Base-by-base conservation (phyloP, 2,329 filamentous ascomycete species). In the Colletotrichum orbiculare region DNA sequence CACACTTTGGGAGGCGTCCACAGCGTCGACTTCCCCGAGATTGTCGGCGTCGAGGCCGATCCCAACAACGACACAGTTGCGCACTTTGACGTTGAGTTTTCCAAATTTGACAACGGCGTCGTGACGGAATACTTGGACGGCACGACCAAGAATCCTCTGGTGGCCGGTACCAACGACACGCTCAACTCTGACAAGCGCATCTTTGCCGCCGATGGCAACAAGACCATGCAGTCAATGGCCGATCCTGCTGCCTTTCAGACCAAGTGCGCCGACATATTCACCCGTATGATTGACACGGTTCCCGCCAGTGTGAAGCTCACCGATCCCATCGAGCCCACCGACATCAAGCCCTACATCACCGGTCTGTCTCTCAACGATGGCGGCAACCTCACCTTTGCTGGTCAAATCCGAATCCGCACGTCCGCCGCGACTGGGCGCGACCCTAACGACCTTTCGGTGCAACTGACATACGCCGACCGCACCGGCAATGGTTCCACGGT, bases 81-180 rank as follows among this genome's bases (percentile, higher is more conserved):
- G 13, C 71, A 72, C 54, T 74, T 79, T 39, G 76, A 77, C 12
- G 72, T 73, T 1, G 68, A 71, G 4, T 83, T 83, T 47, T 80
- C 84, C 60, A 79, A 79, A 3, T 83, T 84, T 50, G 81, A 85
- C 57, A 80, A 80, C 42, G 74, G 70, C 1, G 73, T 84, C 49
- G 80, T 78, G 4, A 75, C 75, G 0, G 79, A 83, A 60, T 84
- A 80, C 52, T 54, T 84, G 8, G 73, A 73, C 15, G 78, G 77
- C 5, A 77, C 74, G 0, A 78, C 79, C 17, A 75, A 74, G 37
- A 78, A 84, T 69, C 78, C 81, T 2, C 71, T 85, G 25, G 76
- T 80, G 1, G 74, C 79, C 47, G 75, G 74, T 2, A 71, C 74
- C 42, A 79, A 82, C 60, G 70, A 73, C 4, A 78, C 76, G 1